Evolutionary conservation across 441 rosid genomes (phyloP), one percentile per base, ranked within the genome.

Genomic region (Erodium moschatum): DNA sequence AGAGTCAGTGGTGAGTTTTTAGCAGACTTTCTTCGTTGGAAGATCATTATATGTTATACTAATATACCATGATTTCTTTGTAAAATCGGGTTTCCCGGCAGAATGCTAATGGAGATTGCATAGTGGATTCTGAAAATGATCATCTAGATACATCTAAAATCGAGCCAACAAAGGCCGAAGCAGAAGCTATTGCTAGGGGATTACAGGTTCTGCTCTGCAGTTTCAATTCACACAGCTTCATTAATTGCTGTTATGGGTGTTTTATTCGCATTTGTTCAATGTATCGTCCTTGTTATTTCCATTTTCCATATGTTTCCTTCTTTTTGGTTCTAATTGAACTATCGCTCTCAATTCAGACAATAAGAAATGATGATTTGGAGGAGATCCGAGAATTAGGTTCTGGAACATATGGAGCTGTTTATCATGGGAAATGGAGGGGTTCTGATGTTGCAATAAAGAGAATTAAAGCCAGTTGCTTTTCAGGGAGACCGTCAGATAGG

Each of bases 131-230:
- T 68, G 97, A 91, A 73, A 82, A 70, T 52, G 92, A 91, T 18
- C 78, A 77, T 79, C 67, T 83, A 66, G 73, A 81, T 64, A 79
- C 70, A 61, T 83, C 81, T 71, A 88, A 83, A 84, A 94, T 94
- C 74, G 99, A 94, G 85, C 94, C 84, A 54, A 94, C 97, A 67
- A 86, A 87, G 66, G 99, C 99, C 0, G 99, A 94, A 82, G 96
- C 86, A 63, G 97, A 94, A 84, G 97, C 99, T 64, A 83, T 79
- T 74, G 82, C 89, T 42, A 85, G 89, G 76, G 99, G 99, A 79
- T 78, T 94, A 74, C 99, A 91, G 94, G 99, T 90, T 74, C 44
- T 35, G 67, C 24, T 56, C 67, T 63, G 27, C 78, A 65, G 62
- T 72, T 31, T 72, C 64, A 35, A 19, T 29, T 29, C 31, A 1